A percentile compares a stretch with the other conserved stretches of the same genome.
phyloP scores from a whole-genome alignment of 371 early-diverging fungal species.

The Phascolomyces articulosus region DNA sequence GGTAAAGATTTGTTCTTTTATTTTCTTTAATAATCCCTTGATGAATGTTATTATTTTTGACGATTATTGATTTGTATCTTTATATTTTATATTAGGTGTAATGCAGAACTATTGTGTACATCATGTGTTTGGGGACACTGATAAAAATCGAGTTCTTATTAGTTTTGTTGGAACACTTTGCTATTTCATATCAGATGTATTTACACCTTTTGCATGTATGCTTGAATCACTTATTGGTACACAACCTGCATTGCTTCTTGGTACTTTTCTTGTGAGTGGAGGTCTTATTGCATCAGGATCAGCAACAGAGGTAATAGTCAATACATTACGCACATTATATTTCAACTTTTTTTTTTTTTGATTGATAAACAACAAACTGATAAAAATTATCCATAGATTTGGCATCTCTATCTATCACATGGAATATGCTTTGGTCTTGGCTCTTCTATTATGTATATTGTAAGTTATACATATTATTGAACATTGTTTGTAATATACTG shows the following conservation, averaged over 20 bases:
- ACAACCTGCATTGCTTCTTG: conserved; percentile 23
- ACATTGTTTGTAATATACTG: not conserved
- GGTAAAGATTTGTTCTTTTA: too few species aligned
- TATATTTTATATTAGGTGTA: too few species aligned
- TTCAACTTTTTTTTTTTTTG: too few species aligned
- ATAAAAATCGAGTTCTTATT: not conserved
- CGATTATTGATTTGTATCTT: too few species aligned
- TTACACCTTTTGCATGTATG: conserved; percentile 29
- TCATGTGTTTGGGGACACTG: conserved; percentile 14
- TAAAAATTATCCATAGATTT: conserved; percentile 20
- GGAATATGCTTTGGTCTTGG: conserved; percentile 30
- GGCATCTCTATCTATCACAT: conserved; percentile 67
- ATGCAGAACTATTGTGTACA: conserved; percentile 28
- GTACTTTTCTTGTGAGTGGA: conserved; percentile 19
- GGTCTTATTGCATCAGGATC: conserved; percentile 37
- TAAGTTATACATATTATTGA: conserved; percentile 1
- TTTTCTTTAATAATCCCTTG: too few species aligned
- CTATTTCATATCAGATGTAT: conserved; percentile 30
- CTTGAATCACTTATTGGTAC: conserved; percentile 17
- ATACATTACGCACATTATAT: too few species aligned
- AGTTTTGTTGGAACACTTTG: conserved; percentile 35
- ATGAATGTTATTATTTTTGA: too few species aligned
- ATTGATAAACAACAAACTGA: not conserved
- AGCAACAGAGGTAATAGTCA: conserved; percentile 9
- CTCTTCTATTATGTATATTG: not conserved